These are phyloP conservation scores for Hippophae tibetana DNA, from an alignment of 306 rosid species.

Conservation along the genomic window DNA sequence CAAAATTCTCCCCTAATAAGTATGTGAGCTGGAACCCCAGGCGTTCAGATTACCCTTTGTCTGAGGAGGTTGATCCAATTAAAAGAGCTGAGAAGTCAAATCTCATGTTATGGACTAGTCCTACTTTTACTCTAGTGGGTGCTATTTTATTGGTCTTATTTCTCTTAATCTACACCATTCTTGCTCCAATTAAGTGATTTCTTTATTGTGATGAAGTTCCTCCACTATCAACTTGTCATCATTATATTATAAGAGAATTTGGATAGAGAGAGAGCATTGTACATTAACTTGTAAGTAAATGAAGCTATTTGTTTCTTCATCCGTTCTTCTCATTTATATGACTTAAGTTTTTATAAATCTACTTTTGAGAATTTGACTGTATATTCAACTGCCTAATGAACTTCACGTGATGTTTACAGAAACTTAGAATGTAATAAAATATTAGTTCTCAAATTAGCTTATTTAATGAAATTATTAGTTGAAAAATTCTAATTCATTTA, in stretches of 20 bases:
- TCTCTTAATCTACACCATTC: constrained; percentile 75
- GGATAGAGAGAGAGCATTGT: background rate
- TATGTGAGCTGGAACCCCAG: constrained; percentile 87
- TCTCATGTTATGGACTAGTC: constrained; percentile 79
- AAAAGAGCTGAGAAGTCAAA: constrained; percentile 87
- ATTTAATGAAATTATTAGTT: too few relatives aligned
- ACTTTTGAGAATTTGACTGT: too few relatives aligned
- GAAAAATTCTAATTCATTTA: too few relatives aligned
- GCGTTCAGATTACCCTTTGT: constrained; percentile 54
- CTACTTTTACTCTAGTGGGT: constrained; percentile 61
- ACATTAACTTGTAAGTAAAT: too few relatives aligned
- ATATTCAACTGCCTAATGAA: too few relatives aligned
- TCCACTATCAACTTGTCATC: constrained; percentile 3
- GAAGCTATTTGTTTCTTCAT: too few relatives aligned
- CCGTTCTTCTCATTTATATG: too few relatives aligned
- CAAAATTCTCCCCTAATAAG: constrained; percentile 63
- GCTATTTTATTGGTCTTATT: constrained; percentile 65
- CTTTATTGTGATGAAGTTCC: constrained; percentile 1
- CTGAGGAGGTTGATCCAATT: constrained; percentile 89
- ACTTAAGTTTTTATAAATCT: too few relatives aligned
- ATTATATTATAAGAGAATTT: background rate
- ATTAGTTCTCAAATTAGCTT: too few relatives aligned
- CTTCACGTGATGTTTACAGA: too few relatives aligned
- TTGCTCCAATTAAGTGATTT: constrained; percentile 54
- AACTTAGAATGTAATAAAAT: too few relatives aligned